phyloP scores from a whole-genome alignment of 805 yeast genomes.

The Metahyphopichia silvanorum region DNA sequence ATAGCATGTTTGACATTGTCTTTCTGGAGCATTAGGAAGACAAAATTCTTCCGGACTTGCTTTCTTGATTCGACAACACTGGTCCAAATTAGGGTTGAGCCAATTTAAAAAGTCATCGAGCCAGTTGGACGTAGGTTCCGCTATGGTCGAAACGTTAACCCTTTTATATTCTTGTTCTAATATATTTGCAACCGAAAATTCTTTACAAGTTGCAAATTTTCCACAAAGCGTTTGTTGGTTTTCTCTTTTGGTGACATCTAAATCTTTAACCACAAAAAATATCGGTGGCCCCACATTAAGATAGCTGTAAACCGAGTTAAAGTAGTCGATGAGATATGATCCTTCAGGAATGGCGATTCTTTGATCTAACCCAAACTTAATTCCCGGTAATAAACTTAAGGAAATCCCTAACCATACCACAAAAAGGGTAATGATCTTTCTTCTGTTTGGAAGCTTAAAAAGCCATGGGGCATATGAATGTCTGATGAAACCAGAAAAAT shows the following conservation, averaged over 20 bases:
- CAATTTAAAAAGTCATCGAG: conserved; percentile 85
- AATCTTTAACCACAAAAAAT: conserved; percentile 72
- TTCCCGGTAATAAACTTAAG: conserved; percentile 61
- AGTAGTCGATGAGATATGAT: conserved; percentile 80
- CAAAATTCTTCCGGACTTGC: conserved; percentile 52
- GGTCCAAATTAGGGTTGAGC: conserved; percentile 81
- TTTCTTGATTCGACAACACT: conserved; percentile 77
- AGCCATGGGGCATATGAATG: conserved; percentile 59
- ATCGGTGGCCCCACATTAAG: conserved; percentile 90
- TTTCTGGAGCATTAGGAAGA: conserved; percentile 59
- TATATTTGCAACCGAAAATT: conserved; percentile 73
- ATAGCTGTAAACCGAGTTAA: conserved; percentile 67
- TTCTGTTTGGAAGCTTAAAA: conserved; percentile 44
- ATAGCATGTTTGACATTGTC: conserved; percentile 74
- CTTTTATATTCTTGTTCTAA: conserved; percentile 82
- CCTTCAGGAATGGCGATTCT: conserved; percentile 80
- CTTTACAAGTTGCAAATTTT: conserved; percentile 78
- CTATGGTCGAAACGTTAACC: conserved; percentile 57
- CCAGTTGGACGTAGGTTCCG: conserved; percentile 89
- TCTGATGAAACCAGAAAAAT: conserved; percentile 36
- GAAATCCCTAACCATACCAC: conserved; percentile 65
- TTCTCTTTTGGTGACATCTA: conserved; percentile 57
- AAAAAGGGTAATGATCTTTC: conserved; percentile 52
- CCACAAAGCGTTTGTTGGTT: conserved; percentile 83
- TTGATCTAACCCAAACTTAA: conserved; percentile 84